Base-by-base conservation (phyloP, 305 asterid genomes). In the Ilex paraguariensis region DNA sequence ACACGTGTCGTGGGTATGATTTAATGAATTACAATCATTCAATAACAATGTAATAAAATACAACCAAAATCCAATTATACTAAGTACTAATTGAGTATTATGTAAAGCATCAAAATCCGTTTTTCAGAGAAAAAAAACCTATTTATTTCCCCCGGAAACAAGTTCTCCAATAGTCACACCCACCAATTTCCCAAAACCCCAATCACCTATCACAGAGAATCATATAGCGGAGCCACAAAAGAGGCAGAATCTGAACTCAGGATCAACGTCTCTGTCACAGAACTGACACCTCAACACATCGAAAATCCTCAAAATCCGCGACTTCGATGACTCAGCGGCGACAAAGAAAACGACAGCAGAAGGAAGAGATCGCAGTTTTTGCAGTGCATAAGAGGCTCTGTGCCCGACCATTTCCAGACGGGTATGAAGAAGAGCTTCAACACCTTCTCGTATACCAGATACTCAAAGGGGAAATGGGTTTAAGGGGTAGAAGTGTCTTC, bases 361-460 rank as follows among this genome's bases (percentile, higher is more conserved):
- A 79, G 86, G 70, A 87, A 79, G 60, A 87, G 78, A 0, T 75
- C 77, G 81, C 96, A 90, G 63, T 73, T 73, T 11, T 70, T 52
- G 61, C 96, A 87, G 73, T 78, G 77, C 92, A 90, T 70, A 7
- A 74, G 16, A 59, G 93, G 86, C 62, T 84, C 82, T 62, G 84
- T 84, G 3, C 89, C 96, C 13, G 93, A 88, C 95, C 93, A 82
- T 54, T 83, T 87, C 95, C 93, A 84, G 0, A 86, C 91, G n/a
- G 95, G 96, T 40, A 87, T 81, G 78, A 87, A 87, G 85, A 86
- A 90, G 10, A 86, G 66, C 68, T 90, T 90, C 54, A 90, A 70
- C 48, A 84, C 91, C 31, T 84, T 91, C 13, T 91, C 96, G 81
- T 84, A 84, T 52, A 78, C 95, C 54, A 87, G n/a, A n/a, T n/a